Conservation (phyloP, 2,329 filamentous ascomycete genomes). For the Alternaria novae-zelandiae region DNA sequence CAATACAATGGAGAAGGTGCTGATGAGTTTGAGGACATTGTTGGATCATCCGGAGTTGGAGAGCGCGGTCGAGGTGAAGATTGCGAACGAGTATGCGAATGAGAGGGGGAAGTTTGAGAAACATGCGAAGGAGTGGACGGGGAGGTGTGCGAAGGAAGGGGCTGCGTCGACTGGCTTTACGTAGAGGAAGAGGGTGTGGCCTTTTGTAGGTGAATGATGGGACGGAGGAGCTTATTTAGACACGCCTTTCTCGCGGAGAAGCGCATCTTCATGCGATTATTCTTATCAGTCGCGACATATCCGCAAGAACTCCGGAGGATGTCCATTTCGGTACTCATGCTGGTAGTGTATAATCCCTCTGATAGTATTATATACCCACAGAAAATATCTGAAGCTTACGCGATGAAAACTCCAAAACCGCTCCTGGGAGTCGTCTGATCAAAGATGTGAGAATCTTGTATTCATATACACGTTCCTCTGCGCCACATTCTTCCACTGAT, state of each 20-base stretch:
- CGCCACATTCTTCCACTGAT: too few relatives aligned
- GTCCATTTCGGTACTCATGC: not conserved
- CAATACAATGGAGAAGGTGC: not conserved
- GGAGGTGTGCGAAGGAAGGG: not conserved
- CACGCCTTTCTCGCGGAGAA: not conserved
- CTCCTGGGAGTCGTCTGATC: too few relatives aligned
- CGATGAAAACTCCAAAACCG: too few relatives aligned
- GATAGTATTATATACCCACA: not conserved
- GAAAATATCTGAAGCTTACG: too few relatives aligned
- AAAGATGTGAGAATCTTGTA: too few relatives aligned
- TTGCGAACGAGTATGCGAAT: slow-evolving; percentile 5
- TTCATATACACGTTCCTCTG: too few relatives aligned
- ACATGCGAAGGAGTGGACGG: slow-evolving; percentile 2
- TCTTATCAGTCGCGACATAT: not conserved
- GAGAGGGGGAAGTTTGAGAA: not conserved
- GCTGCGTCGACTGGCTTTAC: too few relatives aligned
- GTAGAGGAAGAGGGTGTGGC: too few relatives aligned
- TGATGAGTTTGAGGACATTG: slow-evolving; percentile 1
- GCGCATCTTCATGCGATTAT: not conserved
- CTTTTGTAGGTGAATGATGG: not conserved
- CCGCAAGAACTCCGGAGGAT: not conserved
- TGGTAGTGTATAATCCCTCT: not conserved
- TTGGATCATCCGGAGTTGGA: slow-evolving; percentile 5
- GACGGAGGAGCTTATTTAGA: not conserved
- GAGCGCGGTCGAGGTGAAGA: not conserved